A percentile compares a stretch with the other conserved stretches of the same genome.
Evolutionary conservation across 805 yeast species (phyloP).

Genomic region (Myxozyma kluyveri): DNA sequence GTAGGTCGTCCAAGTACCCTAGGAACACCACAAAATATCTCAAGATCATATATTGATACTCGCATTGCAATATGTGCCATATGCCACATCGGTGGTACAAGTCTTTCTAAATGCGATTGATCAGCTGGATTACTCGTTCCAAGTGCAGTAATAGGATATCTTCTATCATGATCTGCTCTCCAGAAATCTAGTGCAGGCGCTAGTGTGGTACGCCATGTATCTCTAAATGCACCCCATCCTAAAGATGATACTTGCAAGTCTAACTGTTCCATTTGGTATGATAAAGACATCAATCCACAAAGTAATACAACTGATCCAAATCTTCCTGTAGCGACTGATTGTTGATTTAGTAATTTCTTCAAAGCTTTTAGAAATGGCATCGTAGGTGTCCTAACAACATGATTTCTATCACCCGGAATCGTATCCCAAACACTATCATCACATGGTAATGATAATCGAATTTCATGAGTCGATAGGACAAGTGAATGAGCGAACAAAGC

Average conservation of each 20-base stretch:
- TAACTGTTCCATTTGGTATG: constrained; percentile 70
- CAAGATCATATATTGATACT: constrained; percentile 73
- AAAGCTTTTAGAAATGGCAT: constrained; percentile 55
- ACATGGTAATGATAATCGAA: constrained; percentile 61
- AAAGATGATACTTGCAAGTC: constrained; percentile 57
- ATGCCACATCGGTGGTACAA: constrained; percentile 29
- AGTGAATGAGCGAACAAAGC: constrained; percentile 73
- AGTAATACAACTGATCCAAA: constrained; percentile 67
- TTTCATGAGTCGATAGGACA: constrained; percentile 56
- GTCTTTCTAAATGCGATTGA: constrained; percentile 8
- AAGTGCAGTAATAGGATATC: constrained; percentile 10
- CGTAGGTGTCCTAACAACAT: constrained; percentile 29
- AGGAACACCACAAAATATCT: constrained; percentile 78
- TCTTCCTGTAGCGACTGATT: constrained; percentile 47
- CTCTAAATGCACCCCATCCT: constrained; percentile 43
- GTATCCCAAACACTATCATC: constrained; percentile 58
- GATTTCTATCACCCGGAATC: constrained; percentile 32
- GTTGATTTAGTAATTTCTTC: constrained; percentile 56
- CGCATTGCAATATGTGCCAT: constrained; percentile 42
- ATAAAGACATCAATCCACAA: constrained; percentile 63
- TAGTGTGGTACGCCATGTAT: constrained; percentile 69
- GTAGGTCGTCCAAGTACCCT: constrained; percentile 70
- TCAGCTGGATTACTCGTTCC: not conserved
- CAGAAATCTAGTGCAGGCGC: constrained; percentile 70
- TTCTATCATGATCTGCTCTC: constrained; percentile 41